These are phyloP conservation scores for Fragilaria crotonensis DNA, from an alignment of 108 stramenopile species.

Conservation along the genomic window DNA sequence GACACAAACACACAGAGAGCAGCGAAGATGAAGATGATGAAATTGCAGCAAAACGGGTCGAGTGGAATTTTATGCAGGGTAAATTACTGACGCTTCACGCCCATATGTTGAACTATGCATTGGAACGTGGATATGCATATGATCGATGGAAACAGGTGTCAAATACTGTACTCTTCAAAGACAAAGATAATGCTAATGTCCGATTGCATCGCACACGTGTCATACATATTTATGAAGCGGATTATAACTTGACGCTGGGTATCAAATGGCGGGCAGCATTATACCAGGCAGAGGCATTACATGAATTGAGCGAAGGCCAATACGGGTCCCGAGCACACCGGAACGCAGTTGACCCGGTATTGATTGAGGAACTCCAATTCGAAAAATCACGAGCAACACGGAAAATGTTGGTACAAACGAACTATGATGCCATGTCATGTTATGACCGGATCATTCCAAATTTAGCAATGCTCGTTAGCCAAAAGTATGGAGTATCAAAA, in stretches of 20 bases:
- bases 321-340: background rate
- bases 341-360: background rate
- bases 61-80: too few relatives aligned
- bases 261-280: too few relatives aligned
- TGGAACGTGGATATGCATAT: background rate
- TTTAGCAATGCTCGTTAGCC: background rate
- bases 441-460: too few relatives aligned
- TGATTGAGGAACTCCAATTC: too few relatives aligned
- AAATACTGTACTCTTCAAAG: too few relatives aligned
- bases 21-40: background rate
- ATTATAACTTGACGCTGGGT: too few relatives aligned
- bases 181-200: background rate
- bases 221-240: background rate
- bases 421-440: too few relatives aligned
- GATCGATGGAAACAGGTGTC: background rate
- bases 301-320: too few relatives aligned
- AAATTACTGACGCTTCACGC: too few relatives aligned
- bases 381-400: background rate
- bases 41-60: background rate
- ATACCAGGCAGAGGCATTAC: too few relatives aligned
- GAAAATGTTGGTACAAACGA: too few relatives aligned
- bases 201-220: background rate
- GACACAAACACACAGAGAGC: background rate
- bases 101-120: too few relatives aligned
- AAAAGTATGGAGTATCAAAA: background rate